phyloP scores from a whole-genome alignment of 2,329 filamentous ascomycete genomes.

The Bertia moriformis region DNA sequence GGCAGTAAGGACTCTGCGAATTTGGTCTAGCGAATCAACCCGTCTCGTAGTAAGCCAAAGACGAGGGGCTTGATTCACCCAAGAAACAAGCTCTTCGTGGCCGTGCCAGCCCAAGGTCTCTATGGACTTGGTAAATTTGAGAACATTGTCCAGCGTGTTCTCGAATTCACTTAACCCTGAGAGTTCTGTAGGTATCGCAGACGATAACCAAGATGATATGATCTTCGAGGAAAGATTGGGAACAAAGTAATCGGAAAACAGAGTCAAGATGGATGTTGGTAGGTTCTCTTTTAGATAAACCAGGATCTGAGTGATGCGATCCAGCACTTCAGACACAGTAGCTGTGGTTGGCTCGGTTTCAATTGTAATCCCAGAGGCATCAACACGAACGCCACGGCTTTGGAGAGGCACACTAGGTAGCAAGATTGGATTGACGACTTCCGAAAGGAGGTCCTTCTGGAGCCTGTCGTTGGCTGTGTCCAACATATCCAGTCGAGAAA shows the following conservation, averaged over 20 bases:
- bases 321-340: background rate
- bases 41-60: conserved; percentile 45
- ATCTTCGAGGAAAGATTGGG: conserved; percentile 30
- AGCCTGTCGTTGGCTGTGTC: background rate
- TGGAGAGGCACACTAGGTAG: background rate
- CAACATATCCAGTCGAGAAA: background rate
- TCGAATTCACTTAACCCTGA: conserved; percentile 36
- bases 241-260: conserved; percentile 31
- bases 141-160: conserved; percentile 3
- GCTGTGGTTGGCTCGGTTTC: background rate
- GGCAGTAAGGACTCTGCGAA: conserved; percentile 33
- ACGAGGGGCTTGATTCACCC: conserved; percentile 39
- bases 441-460: background rate
- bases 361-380: background rate
- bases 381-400: background rate
- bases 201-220: conserved; percentile 35
- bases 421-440: background rate
- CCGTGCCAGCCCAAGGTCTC: conserved; percentile 11
- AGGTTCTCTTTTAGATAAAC: background rate
- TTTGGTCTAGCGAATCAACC: conserved; percentile 37
- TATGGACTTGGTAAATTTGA: background rate
- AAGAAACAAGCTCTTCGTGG: conserved; percentile 33
- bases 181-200: conserved; percentile 28
- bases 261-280: conserved; percentile 3
- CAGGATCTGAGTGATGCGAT: background rate